These are phyloP conservation scores for Microdochium trichocladiopsis DNA, from an alignment of 2,329 filamentous ascomycete species.

Conservation along the genomic window DNA sequence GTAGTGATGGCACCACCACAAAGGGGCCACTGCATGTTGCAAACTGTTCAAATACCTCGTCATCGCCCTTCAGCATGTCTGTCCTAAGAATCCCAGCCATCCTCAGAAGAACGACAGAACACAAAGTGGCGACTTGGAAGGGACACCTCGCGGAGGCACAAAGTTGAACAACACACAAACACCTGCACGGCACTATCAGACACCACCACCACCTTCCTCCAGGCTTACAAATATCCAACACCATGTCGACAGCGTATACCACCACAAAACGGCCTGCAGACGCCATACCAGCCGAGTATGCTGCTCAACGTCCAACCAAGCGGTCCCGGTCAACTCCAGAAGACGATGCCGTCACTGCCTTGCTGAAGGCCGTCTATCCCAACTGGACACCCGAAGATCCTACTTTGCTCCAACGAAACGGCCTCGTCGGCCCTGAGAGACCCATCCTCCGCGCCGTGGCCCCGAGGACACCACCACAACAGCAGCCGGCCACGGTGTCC, in stretches of 20 bases:
- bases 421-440: constrained; percentile 2
- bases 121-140: too few species aligned
- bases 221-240: neutral
- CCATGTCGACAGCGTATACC: neutral
- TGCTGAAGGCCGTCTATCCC: constrained; percentile 2
- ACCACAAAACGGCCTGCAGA: neutral
- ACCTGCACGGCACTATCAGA: too few species aligned
- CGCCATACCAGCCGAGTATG: neutral
- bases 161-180: too few species aligned
- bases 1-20: too few species aligned
- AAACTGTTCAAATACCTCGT: neutral
- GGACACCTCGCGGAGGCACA: too few species aligned
- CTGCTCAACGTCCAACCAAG: neutral
- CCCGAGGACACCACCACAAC: neutral
- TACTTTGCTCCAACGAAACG: constrained; percentile 1
- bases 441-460: neutral
- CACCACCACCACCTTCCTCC: too few species aligned
- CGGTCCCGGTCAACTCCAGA: neutral
- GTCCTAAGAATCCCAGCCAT: neutral
- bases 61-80: neutral
- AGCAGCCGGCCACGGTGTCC: neutral
- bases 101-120: neutral
- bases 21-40: too few species aligned
- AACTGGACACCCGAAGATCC: constrained; percentile 5
- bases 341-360: neutral